A percentile compares a stretch with the other conserved stretches of the same genome.
phyloP scores from a whole-genome alignment of 495 filamentous ascomycete genomes.

The Acidiella bohemica region DNA sequence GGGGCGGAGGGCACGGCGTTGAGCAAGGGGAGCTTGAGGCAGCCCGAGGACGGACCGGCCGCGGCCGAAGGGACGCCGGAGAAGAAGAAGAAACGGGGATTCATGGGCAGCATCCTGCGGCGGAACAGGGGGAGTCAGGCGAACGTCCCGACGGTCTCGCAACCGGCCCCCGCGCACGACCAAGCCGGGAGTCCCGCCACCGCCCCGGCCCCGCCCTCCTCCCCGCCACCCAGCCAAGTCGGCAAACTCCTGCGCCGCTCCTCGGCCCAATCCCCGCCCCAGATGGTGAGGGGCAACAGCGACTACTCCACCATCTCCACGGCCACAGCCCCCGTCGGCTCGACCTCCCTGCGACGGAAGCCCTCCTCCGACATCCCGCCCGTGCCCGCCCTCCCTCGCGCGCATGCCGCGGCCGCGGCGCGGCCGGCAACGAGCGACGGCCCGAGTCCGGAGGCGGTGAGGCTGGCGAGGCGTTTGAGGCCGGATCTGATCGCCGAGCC shows the following conservation, averaged over 20 bases:
- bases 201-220: background rate
- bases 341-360: background rate
- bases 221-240: background rate
- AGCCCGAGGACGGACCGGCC: background rate
- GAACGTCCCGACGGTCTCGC: background rate
- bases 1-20: conserved; percentile 7
- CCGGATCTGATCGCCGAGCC: conserved; percentile 17
- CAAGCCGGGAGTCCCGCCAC: background rate
- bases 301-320: background rate
- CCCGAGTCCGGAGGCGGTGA: conserved; percentile 6
- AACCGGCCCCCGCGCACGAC: background rate
- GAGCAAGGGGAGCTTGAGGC: conserved; percentile 11
- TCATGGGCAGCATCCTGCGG: conserved; percentile 17
- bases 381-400: conserved; percentile 11
- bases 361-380: conserved; percentile 23
- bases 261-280: conserved; percentile 6
- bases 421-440: conserved; percentile 4
- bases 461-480: conserved; percentile 14
- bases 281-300: background rate
- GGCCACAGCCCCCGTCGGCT: conserved; percentile 3
- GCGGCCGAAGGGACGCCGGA: background rate
- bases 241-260: conserved; percentile 9
- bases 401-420: background rate
- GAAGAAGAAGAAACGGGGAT: conserved; percentile 7
- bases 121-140: conserved; percentile 6